A percentile compares a stretch with the other conserved stretches of the same genome.
phyloP scores from a whole-genome alignment of 1,139 yeast genomes.

The Yamadazyma kanchanaburiensis region DNA sequence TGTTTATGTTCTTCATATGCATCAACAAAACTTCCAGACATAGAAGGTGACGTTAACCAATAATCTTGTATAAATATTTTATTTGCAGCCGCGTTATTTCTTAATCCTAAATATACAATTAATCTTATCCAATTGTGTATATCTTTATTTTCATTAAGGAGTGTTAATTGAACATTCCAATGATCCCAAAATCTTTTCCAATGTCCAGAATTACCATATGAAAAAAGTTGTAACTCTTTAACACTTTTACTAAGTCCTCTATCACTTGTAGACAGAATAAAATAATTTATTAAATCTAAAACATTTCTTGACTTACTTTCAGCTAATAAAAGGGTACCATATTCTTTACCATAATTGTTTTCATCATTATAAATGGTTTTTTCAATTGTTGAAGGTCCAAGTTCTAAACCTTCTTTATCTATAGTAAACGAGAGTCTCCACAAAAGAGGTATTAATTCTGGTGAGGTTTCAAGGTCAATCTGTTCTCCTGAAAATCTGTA shows the following conservation, averaged over 20 bases:
- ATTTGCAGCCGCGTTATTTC: slow-evolving; percentile 25
- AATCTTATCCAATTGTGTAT: slow-evolving; percentile 32
- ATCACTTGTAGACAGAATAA: slow-evolving; percentile 11
- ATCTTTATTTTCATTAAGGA: slow-evolving; percentile 9
- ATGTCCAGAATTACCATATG: slow-evolving; percentile 38
- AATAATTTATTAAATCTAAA: slow-evolving; percentile 22
- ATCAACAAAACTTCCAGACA: slow-evolving; percentile 22
- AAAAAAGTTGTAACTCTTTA: slow-evolving; percentile 32
- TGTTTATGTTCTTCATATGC: slow-evolving; percentile 12
- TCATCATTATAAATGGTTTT: slow-evolving; percentile 12
- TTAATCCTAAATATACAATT: slow-evolving; percentile 30
- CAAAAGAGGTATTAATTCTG: slow-evolving; percentile 32
- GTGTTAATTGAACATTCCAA: slow-evolving; percentile 27
- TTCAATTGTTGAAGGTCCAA: slow-evolving; percentile 22
- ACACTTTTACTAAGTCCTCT: slow-evolving; percentile 7
- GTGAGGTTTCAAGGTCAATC: slow-evolving; percentile 22
- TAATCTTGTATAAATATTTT: slow-evolving; percentile 28
- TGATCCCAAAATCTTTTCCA: slow-evolving; percentile 42
- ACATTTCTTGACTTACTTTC: slow-evolving; percentile 30
- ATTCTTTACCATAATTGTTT: slow-evolving; percentile 18
- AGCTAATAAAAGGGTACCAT: slow-evolving; percentile 16
- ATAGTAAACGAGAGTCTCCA: slow-evolving; percentile 28
- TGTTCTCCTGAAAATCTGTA: slow-evolving; percentile 23
- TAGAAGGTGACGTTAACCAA: slow-evolving; percentile 23
- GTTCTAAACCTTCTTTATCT: slow-evolving; percentile 6